Evolutionary conservation across 208 protist species (phyloP), one percentile per base, ranked within the genome.

Genomic region (Zelonia costaricensis): DNA sequence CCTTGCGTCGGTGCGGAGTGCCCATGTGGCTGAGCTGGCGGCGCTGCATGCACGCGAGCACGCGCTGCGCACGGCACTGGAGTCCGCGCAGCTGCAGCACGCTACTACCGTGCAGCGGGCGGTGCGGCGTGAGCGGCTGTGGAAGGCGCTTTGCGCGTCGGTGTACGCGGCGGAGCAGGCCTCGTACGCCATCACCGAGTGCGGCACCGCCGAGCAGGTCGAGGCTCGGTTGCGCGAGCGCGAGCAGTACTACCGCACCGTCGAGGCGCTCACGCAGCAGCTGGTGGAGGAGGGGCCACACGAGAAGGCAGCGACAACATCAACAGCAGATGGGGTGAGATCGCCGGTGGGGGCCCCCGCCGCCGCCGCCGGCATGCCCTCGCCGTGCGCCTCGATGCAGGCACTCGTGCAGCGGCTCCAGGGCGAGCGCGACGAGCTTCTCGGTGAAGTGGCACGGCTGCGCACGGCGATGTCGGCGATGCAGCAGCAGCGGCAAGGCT

Each of bases 91-190:
- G 42, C 30, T 27, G 4, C 3, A 33, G 13, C 9, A 74, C n/a
- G 47, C 25, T 1, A 38, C 45, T n/a, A 57, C 69, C 10, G 58
- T 52, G 52, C 55, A 65, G 40, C 65, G 68, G 6, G 57, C 71
- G 10, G 56, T 53, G 23, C 62, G 39, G 16, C 80, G 86, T 3
- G 86, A 93, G 61, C 52, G 38, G 23, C 55, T 65, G 56, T 93
- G 86, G 86, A 77, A 79, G 25, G 58, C 62, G 13, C 78, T 93
- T 15, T 93, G 83, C 43, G 69, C 71, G 1, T 55, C 67, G 15
- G 49, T 93, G 18, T 81, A 88, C 59, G 66, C 69, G 25, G 83
- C 78, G 2, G 86, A 88, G 69, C 74, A 83, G 49, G 38, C 71
- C 2, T 84, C 83, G 18, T 83, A 84, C 67, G 38, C 44, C 20